Base-by-base conservation (phyloP, 208 protist genomes). In the Tritrichomonas musculus region DNA sequence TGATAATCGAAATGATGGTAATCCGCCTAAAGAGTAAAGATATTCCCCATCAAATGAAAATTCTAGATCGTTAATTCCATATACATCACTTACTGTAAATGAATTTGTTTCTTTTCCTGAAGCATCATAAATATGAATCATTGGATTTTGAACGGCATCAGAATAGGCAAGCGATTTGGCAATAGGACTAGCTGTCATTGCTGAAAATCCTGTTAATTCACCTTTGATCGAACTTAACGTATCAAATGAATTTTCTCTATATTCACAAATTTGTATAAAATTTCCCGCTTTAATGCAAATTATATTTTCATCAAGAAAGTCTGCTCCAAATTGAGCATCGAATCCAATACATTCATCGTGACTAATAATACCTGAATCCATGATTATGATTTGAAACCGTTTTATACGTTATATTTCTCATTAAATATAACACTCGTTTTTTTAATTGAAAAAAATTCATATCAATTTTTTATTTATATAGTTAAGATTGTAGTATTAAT, bases 191-290 rank as follows among this genome's bases (percentile, higher is more conserved):
- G 41, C 77, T 2, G 47, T 27, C 77, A 88, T 88, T 11, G 77
- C 41, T 39, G 77, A 88, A 30, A 88, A 88, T 11, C 77, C 77
- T 57, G 77, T 88, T 39, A 88, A 39, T 57, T 88, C 47, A 11
- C 77, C 77, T 9, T 44, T 53, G 25, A 88, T 60, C 17, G 77
- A 60, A 39, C 77, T 39, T 25, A 88, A 20, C 1, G 39, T 88
- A 33, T 88, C 77, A 25, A 88, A 57, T 39, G 77, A 14, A 9
- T 14, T 25, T 57, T 88, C 47, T 39, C 57, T 88, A 57, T 53
- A 88, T 88, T n/a, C 27, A 47, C 47, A 88, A 41, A 88, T 88
- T 27, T 88, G 77, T n/a, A 88, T n/a, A 47, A 88, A 88, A 88
- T 88, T 88, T 39, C 77, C 77, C 13, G 41, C 25, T 53, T 47